Base-by-base conservation (phyloP, 2,329 filamentous ascomycete genomes). In the Alternaria infectoria region DNA sequence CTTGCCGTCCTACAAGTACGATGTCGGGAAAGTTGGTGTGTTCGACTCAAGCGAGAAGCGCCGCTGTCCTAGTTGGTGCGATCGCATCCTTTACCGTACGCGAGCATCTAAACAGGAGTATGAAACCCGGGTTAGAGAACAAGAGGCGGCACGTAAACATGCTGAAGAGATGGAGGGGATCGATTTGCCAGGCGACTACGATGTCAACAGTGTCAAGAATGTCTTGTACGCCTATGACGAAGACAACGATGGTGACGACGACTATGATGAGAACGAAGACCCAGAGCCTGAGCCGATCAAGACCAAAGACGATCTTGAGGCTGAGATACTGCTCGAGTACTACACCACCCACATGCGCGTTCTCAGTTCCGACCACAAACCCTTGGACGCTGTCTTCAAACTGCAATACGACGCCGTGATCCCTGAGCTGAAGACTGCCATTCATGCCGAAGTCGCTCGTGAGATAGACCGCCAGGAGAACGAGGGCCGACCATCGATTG, bases 31-130 rank as follows among this genome's bases (percentile, higher is more conserved):
- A 28, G 88, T 97, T 30, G 92, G 92, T 2, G 87, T 93, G 28
- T 99, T 97, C 77, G 96, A 99, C 81, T 93, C 94, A 0, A 97
- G 94, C 69, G 96, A 98, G 77, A 99, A 99, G 82, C 90, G 90
- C 67, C 88, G 96, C 57, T 91, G 92, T 3, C 96, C 96, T 3
- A 97, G 93, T 76, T 99, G 96, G 95, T 99, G 96, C 77, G 96
- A 99, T 81, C 91, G 96, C 15, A 94, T 99, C 49, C 81, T 99
- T 1, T 99, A 90, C 77, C 87, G 95, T 8, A 96, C 93, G 3
- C 88, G 90, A 44, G 87, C 84, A 50, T 90, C 96, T 73, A 90
- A 87, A 66, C 81, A 90, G 25, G 85, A 84, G 4, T 90, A 93
- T 69, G 88, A 93, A 54, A 82, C 83, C 36, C 89, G 86, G 59